These are phyloP conservation scores for Calycina herbarum DNA, from an alignment of 2,329 filamentous ascomycete genomes.

Conservation along the genomic window DNA sequence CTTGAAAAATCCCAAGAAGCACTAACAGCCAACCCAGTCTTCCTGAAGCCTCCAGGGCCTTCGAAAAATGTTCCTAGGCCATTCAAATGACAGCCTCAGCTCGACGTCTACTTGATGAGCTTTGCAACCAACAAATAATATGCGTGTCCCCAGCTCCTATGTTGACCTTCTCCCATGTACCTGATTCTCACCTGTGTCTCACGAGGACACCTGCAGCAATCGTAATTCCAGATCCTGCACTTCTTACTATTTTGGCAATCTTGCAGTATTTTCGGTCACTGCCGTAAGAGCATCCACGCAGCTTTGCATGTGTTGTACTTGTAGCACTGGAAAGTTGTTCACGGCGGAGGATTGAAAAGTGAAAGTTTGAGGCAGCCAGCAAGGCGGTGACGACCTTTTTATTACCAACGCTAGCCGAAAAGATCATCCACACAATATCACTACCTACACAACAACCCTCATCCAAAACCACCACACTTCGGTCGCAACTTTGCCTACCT, in stretches of 20 bases:
- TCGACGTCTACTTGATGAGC: not conserved
- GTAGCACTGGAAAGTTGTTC: not conserved
- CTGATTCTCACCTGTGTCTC: not conserved
- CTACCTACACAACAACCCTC: not conserved
- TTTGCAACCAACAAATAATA: not conserved
- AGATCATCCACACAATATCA: constrained; percentile 4
- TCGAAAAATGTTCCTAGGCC: not conserved
- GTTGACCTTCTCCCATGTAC: not conserved
- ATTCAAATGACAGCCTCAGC: not conserved
- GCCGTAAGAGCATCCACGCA: not conserved
- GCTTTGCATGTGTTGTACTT: not conserved
- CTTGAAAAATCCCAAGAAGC: not conserved
- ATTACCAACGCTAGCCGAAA: not conserved
- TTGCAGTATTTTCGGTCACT: not conserved
- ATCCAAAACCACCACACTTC: constrained; percentile 6
- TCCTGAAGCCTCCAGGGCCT: not conserved
- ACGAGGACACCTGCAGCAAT: not conserved
- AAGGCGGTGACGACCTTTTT: not conserved
- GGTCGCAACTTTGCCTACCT: constrained; percentile 18
- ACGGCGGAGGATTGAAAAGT: not conserved
- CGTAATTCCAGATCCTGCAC: not conserved
- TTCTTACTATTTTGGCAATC: not conserved
- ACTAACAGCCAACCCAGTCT: not conserved
- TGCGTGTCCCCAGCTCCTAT: not conserved
- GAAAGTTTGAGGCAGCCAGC: not conserved